Evolutionary conservation across 345 rosid genomes (phyloP).

Genomic region (Erysimum cheiranthoides): DNA sequence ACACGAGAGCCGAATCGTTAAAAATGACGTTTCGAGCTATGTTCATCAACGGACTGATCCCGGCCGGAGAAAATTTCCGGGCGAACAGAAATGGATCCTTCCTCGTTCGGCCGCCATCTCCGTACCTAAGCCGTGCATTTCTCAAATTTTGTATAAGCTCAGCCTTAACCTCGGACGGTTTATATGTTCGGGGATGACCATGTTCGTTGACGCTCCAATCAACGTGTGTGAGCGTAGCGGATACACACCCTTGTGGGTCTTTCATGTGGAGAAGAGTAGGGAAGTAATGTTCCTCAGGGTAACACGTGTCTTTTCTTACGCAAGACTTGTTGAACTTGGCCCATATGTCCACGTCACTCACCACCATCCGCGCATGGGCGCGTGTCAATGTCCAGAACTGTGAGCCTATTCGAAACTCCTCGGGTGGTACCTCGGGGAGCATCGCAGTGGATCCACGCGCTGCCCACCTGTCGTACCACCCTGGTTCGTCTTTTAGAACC

Average conservation of each 20-base stretch:
- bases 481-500: slow-evolving; percentile 56
- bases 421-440: slow-evolving; percentile 69
- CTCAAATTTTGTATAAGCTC: slow-evolving; percentile 52
- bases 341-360: slow-evolving; percentile 59
- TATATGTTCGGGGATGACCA: slow-evolving; percentile 78
- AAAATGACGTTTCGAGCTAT: slow-evolving; percentile 57
- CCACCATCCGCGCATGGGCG: slow-evolving; percentile 63
- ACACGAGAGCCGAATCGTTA: slow-evolving; percentile 46
- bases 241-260: slow-evolving; percentile 57
- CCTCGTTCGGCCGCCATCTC: slow-evolving; percentile 42
- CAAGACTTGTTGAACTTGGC: slow-evolving; percentile 66
- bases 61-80: slow-evolving; percentile 59
- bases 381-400: slow-evolving; percentile 85
- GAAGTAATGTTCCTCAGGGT: slow-evolving; percentile 77
- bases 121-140: slow-evolving; percentile 55
- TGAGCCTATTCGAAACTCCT: slow-evolving; percentile 79
- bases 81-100: slow-evolving; percentile 65
- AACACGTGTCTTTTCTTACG: slow-evolving; percentile 52
- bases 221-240: slow-evolving; percentile 74
- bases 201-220: slow-evolving; percentile 56
- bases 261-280: slow-evolving; percentile 68
- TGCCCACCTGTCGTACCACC: slow-evolving; percentile 69
- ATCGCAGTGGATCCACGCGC: slow-evolving; percentile 70
- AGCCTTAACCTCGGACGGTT: slow-evolving; percentile 55
- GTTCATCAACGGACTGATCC: slow-evolving; percentile 48